Evolutionary conservation across 208 protist species (phyloP), one percentile per base, ranked within the genome.

Genomic region (Trypanosoma melophagium): DNA sequence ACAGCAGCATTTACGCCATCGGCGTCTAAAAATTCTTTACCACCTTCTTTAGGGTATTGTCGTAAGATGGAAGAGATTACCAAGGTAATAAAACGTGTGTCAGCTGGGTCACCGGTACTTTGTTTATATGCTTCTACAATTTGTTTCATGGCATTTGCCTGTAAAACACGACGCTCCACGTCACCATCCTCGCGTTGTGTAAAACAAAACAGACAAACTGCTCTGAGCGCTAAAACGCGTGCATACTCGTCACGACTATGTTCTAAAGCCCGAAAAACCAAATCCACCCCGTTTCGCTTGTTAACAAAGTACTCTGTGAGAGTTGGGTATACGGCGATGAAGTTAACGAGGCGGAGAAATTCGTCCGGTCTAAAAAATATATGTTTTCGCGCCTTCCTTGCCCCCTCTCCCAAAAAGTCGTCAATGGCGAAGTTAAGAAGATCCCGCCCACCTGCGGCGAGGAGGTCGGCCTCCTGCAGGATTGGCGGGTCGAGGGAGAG

Each of bases 331-430:
- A 81, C 74, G 12, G 82, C 78, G 22, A 91, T 74, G 62, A 90
- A 72, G 74, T 94, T 96, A 57, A 96, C 66, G 2, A 96, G 66
- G 54, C 90, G 91, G 50, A 96, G 65, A 62, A 96, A 96, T 60
- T 84, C 63, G 61, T 96, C 89, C 14, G 87, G 75, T 67, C 87
- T 67, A 64, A 96, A 96, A 71, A 96, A 96, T 63, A 92, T 86
- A 77, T 95, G 85, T 74, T 84, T 87, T 53, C 86, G 80, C 44
- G 63, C 64, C 56, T 76, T 56, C 4, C 86, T 75, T 19, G 68
- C 70, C 17, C 81, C 80, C 4, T 72, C 81, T 17, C 78, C 82
- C 25, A 84, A 84, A 78, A 93, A 92, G 72, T 95, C 90, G 8
- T 93, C 84, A 16, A 94, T 70, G 52, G 77, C 81, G 75, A 94